These are phyloP conservation scores for Leccinum ponderosum DNA, from an alignment of 1,284 basidiomycete genomes.

Conservation along the genomic window DNA sequence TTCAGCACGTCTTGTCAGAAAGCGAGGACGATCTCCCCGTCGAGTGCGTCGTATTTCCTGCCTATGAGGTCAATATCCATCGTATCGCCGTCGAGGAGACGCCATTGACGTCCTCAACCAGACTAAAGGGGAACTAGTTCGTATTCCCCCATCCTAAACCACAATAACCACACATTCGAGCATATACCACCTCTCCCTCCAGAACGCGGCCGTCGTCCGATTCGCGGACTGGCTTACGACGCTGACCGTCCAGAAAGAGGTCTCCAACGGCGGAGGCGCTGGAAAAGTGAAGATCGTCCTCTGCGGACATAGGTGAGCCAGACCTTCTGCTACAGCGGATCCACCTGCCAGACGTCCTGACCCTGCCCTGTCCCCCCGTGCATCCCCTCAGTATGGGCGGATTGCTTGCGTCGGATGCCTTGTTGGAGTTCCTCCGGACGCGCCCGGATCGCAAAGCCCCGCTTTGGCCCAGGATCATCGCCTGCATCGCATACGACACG, in stretches of 20 bases:
- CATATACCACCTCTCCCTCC: constrained; percentile 5
- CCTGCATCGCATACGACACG: constrained; percentile 87
- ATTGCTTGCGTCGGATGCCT: constrained; percentile 81
- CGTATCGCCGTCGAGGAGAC: constrained; percentile 3
- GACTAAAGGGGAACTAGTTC: constrained; percentile 87
- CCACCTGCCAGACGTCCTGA: background rate
- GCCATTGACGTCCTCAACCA: constrained; percentile 31
- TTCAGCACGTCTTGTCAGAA: constrained; percentile 74
- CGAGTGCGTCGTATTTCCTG: constrained; percentile 83
- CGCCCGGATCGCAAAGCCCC: constrained; percentile 63
- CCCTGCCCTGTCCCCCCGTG: background rate
- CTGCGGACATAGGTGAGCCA: constrained; percentile 83
- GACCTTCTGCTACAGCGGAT: background rate
- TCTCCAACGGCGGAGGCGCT: constrained; percentile 68
- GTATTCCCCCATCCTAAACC: constrained; percentile 26
- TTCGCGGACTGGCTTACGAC: constrained; percentile 91
- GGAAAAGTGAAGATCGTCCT: constrained; percentile 82
- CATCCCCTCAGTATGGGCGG: constrained; percentile 77
- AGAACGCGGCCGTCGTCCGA: constrained; percentile 79
- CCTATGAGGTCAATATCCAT: constrained; percentile 69
- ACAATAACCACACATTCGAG: constrained; percentile 2
- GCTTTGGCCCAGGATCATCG: constrained; percentile 83
- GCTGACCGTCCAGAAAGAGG: constrained; percentile 77
- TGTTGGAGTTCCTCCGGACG: constrained; percentile 70
- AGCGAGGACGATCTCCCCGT: constrained; percentile 55